Conservation (phyloP, 2,329 filamentous ascomycete genomes). For the Fusarium chuoi region DNA sequence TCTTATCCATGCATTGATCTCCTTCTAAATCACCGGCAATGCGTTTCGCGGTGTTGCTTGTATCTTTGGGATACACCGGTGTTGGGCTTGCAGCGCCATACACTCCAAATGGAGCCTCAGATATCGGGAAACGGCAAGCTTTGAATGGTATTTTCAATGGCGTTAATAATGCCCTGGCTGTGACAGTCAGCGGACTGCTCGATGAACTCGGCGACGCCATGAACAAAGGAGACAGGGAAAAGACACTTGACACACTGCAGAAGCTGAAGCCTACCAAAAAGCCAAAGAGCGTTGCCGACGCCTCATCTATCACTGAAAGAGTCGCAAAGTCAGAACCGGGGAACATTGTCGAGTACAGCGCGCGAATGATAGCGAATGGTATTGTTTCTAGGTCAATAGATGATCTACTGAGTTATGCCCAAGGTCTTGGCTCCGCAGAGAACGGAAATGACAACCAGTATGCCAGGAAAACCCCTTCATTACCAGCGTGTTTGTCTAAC, state of each 20-base stretch:
- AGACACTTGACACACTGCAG: not conserved
- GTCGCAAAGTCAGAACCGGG: not conserved
- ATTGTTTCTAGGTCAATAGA: not conserved
- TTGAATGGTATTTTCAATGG: not conserved
- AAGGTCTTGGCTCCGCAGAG: not conserved
- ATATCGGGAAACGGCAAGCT: not conserved
- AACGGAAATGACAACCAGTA: constrained; percentile 6
- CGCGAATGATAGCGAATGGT: not conserved
- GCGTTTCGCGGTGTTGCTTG: not conserved
- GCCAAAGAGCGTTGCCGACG: not conserved
- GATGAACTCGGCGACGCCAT: not conserved
- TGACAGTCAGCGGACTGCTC: not conserved
- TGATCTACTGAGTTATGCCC: not conserved
- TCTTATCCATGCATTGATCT: not conserved
- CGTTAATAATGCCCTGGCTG: not conserved
- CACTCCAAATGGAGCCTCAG: fast-evolving
- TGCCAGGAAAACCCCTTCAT: fast-evolving
- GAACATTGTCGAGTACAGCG: not conserved
- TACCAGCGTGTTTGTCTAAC: not conserved
- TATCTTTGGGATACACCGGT: not conserved
- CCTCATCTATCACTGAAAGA: not conserved
- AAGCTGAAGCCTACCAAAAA: not conserved
- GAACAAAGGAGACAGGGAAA: not conserved
- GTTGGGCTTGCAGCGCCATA: not conserved
- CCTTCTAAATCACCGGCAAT: not conserved